These are phyloP conservation scores for Coemansia sp. DNA, from an alignment of 192 early-diverging fungal genomes.

Conservation along the genomic window DNA sequence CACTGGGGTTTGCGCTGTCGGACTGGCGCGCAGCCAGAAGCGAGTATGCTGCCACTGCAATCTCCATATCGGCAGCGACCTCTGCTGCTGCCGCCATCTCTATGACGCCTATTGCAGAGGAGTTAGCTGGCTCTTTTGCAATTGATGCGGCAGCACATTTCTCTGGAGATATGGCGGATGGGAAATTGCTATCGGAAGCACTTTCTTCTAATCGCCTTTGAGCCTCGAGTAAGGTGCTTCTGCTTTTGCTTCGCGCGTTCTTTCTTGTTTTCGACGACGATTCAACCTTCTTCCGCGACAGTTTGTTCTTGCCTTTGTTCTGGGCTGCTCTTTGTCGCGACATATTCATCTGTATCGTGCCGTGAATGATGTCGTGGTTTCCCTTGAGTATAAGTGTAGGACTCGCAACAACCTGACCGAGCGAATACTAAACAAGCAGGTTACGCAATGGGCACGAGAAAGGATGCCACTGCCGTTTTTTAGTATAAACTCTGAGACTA, in stretches of 20 bases:
- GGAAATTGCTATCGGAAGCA: not conserved
- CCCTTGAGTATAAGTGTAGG: constrained; percentile 42
- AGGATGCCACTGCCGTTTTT: too few relatives aligned
- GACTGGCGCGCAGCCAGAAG: constrained; percentile 13
- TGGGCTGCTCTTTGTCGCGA: constrained; percentile 21
- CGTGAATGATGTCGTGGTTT: constrained; percentile 49
- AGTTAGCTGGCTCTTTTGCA: not conserved
- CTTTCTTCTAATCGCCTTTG: not conserved
- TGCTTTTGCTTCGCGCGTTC: not conserved
- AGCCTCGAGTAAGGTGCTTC: not conserved
- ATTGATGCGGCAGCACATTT: not conserved
- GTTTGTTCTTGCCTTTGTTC: not conserved
- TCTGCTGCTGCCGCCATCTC: constrained; percentile 39
- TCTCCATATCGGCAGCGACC: constrained; percentile 27
- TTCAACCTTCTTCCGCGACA: constrained; percentile 4
- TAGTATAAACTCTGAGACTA: too few relatives aligned
- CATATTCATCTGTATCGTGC: constrained; percentile 42
- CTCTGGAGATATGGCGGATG: not conserved
- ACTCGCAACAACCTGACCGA: constrained; percentile 48
- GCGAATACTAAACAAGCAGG: constrained; percentile 35
- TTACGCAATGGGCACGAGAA: not conserved
- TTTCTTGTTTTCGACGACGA: not conserved
- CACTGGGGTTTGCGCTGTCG: not conserved
- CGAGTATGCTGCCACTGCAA: constrained; percentile 25
- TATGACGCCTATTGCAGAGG: not conserved